phyloP scores from a whole-genome alignment of 2,329 filamentous ascomycete genomes.

The Calonectria hawksworthii region DNA sequence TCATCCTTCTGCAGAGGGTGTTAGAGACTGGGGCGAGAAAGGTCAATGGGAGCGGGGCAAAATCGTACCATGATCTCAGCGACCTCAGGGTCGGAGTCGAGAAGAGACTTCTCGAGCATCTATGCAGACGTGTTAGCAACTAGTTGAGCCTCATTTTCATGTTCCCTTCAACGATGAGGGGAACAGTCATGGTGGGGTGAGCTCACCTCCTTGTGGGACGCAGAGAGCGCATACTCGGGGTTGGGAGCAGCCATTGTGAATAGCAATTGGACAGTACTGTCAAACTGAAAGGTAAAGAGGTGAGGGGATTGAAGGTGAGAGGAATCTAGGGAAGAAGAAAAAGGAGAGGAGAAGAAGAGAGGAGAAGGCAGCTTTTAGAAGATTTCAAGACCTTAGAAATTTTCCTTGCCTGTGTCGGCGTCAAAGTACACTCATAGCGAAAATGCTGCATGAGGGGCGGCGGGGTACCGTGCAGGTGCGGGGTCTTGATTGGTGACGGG shows the following conservation, averaged over 20 bases:
- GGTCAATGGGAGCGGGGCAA: background rate
- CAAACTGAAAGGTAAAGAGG: background rate
- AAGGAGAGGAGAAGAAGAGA: conserved; percentile 16
- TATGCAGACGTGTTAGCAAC: conserved; percentile 54
- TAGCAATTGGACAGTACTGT: conserved; percentile 30
- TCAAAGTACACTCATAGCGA: conserved; percentile 4
- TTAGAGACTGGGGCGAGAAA: conserved; percentile 44
- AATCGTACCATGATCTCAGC: conserved; percentile 91
- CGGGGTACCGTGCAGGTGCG: conserved; percentile 41
- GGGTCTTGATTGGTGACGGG: conserved; percentile 41
- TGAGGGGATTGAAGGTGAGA: conserved; percentile 2
- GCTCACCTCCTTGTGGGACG: conserved; percentile 68
- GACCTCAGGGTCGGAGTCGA: conserved; percentile 94
- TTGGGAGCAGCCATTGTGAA: conserved; percentile 57
- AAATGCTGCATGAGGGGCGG: conserved; percentile 27
- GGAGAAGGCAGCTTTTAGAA: conserved; percentile 32
- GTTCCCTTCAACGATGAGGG: background rate
- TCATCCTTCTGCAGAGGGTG: conserved; percentile 78
- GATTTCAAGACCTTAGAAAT: conserved; percentile 30
- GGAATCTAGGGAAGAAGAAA: conserved; percentile 12
- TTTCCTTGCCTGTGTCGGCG: conserved; percentile 27
- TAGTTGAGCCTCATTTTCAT: background rate
- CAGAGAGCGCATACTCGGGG: conserved; percentile 66
- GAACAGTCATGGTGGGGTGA: conserved; percentile 33
- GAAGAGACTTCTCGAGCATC: conserved; percentile 96